phyloP scores from a whole-genome alignment of 495 filamentous ascomycete genomes.

The Hapsidospora chrysogenum region DNA sequence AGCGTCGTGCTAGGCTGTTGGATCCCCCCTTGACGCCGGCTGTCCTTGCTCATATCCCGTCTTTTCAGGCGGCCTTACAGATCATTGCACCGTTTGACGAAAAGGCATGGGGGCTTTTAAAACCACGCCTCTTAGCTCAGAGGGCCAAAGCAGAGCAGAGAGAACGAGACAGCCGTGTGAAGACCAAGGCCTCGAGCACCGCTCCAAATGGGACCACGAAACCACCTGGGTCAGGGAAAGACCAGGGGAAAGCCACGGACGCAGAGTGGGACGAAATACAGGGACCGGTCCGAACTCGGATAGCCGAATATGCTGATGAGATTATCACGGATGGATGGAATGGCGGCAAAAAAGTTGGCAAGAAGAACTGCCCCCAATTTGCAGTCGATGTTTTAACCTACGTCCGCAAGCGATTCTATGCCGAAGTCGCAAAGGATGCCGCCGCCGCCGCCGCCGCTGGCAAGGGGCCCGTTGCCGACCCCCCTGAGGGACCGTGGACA shows the following conservation, averaged over 20 bases:
- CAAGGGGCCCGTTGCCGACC: constrained; percentile 19
- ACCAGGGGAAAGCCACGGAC: too few relatives aligned
- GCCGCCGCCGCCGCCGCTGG: constrained; percentile 24
- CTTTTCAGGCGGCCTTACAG: constrained; percentile 52
- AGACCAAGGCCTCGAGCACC: too few relatives aligned
- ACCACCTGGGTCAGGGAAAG: too few relatives aligned
- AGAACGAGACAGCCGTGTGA: constrained; percentile 44
- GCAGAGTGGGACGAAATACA: constrained; percentile 53
- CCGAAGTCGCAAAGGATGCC: constrained; percentile 34
- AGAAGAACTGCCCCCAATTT: constrained; percentile 44
- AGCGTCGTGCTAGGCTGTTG: constrained; percentile 42
- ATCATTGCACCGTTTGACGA: constrained; percentile 48
- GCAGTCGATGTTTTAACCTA: constrained; percentile 47
- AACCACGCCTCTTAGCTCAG: constrained; percentile 36
- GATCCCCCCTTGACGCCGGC: constrained; percentile 41
- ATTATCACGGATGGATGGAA: constrained; percentile 42
- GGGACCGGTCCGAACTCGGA: constrained; percentile 37
- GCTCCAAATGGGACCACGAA: too few relatives aligned
- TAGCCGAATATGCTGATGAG: constrained; percentile 46
- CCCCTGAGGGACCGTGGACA: constrained; percentile 34
- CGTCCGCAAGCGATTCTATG: constrained; percentile 45
- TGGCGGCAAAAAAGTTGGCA: constrained; percentile 34
- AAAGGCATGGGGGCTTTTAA: constrained; percentile 43
- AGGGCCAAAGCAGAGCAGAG: constrained; percentile 21
- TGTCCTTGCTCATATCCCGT: constrained; percentile 46